These are phyloP conservation scores for Capillidium rhysosporum DNA, from an alignment of 371 early-diverging fungal genomes.

Conservation along the genomic window DNA sequence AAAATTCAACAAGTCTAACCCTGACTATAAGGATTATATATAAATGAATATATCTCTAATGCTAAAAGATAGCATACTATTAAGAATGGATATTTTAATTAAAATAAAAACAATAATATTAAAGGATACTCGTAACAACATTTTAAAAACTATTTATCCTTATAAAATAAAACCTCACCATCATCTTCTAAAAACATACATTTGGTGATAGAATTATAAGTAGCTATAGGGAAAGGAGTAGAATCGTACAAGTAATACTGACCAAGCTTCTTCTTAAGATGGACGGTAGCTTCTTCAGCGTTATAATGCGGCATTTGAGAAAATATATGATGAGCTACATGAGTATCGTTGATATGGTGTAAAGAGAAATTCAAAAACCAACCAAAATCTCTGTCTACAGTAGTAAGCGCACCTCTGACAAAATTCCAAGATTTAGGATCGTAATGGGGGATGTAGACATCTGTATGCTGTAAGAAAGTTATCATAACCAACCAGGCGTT, in stretches of 20 bases:
- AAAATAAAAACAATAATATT: too few species aligned
- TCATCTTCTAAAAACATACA: constrained; percentile 75
- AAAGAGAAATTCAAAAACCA: constrained; percentile 52
- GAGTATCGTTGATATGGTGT: constrained; percentile 66
- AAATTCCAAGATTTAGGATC: constrained; percentile 55
- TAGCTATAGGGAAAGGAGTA: constrained; percentile 33
- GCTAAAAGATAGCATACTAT: too few species aligned
- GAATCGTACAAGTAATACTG: constrained; percentile 47
- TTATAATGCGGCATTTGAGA: constrained; percentile 87
- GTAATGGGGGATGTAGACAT: constrained; percentile 62
- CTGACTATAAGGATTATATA: too few species aligned
- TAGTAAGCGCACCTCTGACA: constrained; percentile 62
- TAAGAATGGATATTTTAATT: too few species aligned
- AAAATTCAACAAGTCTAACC: too few species aligned
- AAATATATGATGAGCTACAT: constrained; percentile 78
- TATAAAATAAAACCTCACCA: constrained; percentile 37
- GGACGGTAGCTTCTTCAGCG: constrained; percentile 59
- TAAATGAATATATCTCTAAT: too few species aligned
- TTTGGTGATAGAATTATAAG: constrained; percentile 33
- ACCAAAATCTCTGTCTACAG: constrained; percentile 76
- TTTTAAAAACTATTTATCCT: constrained; percentile 4
- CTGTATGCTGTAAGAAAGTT: constrained; percentile 78
- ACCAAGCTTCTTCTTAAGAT: constrained; percentile 51
- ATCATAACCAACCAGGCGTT: constrained; percentile 78
- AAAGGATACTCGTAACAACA: too few species aligned